Base-by-base conservation (phyloP, 371 early-diverging fungal species). In the Apophysomyces elegans region DNA sequence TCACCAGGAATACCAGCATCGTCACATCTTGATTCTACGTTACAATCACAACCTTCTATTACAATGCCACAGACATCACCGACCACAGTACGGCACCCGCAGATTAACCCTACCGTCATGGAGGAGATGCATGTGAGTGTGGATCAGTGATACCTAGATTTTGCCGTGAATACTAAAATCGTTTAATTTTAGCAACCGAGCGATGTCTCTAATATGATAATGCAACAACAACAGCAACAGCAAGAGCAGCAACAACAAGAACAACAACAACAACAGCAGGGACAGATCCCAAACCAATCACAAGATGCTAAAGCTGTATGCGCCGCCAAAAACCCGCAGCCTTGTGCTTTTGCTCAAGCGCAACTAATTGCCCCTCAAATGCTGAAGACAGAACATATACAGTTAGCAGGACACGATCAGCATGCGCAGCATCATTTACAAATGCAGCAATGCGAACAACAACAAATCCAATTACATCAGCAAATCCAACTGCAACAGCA, bases 401-500 rank as follows among this genome's bases (percentile, higher is more conserved):
- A 47, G 47, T 18, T 47, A 47, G n/a, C 11, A 7, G 47, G 18
- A 18, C 47, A 47, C 18, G 47, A 12, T 13, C 47, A 47, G n/a
- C 47, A 47, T 47, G 18, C 47, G 16, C 47, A 47, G 16, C 47
- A 47, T 21, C 47, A 47, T 14, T 21, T 47, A 16, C 47, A 47
- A 16, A 9, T 47, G n/a, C 47, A 47, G 47, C 47, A 47, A 47
- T 47, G 47, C 16, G 47, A 59, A 39, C 59, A 59, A 16, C 59
- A 59, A 16, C 59, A 59, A 59, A 37, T 38, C 12, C 59, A 32
- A 36, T 14, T 35, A 12, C 58, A 58, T 32, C 58, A 36, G 9
- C 58, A 58, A 26, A 21, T 6, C 14, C 58, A 58, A 58, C n/a
- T 32, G 36, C 58, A 58, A 58, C 58, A 58, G 36, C 37, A 32